A percentile compares a stretch with the other conserved stretches of the same genome.
Evolutionary conservation across 352 stramenopile genomes (phyloP).

Genomic region (Globisporangium cederbergense): DNA sequence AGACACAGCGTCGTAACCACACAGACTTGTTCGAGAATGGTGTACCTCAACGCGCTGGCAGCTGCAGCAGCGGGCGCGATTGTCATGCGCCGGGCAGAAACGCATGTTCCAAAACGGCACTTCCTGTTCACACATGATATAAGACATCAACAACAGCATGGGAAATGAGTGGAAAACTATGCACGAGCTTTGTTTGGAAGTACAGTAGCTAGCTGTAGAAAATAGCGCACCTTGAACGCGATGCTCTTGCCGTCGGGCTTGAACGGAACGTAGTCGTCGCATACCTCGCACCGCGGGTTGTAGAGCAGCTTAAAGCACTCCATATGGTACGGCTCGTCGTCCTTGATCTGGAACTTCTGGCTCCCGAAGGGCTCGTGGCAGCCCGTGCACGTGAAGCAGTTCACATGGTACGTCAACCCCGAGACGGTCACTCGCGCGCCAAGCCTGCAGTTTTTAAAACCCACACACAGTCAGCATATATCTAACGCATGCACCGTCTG

Average conservation of each 20-base stretch:
- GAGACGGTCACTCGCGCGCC: constrained; percentile 26
- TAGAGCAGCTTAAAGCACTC: constrained; percentile 68
- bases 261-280: constrained; percentile 53
- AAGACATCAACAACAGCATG: not conserved
- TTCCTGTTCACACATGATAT: constrained; percentile 20
- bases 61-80: constrained; percentile 61
- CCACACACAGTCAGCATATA: not conserved
- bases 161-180: not conserved
- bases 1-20: not conserved
- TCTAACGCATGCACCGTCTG: too few species aligned
- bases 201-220: too few species aligned
- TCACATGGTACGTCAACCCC: constrained; percentile 26
- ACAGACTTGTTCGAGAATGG: too few species aligned
- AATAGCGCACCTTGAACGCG: constrained; percentile 38
- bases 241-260: constrained; percentile 39
- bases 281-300: constrained; percentile 59
- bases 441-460: constrained; percentile 2
- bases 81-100: constrained; percentile 62
- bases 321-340: constrained; percentile 58
- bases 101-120: constrained; percentile 66
- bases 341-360: constrained; percentile 34
- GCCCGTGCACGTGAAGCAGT: constrained; percentile 41
- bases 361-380: constrained; percentile 32
- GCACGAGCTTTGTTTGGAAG: too few species aligned
- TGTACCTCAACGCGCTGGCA: constrained; percentile 65